Conservation (phyloP, 2,329 filamentous ascomycete species). For the Paecilomyces fulvus region DNA sequence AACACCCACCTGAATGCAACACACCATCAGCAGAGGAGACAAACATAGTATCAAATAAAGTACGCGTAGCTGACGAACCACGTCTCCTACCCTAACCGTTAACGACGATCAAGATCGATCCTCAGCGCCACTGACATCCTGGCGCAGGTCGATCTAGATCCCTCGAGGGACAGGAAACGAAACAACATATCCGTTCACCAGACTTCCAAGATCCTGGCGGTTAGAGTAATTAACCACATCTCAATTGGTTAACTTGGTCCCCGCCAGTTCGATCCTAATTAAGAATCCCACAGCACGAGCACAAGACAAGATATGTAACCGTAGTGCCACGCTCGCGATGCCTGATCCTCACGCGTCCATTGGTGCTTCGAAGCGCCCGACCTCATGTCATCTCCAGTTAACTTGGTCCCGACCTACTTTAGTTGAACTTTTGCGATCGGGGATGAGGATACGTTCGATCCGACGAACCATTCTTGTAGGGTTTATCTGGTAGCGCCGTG, state of each 20-base stretch:
- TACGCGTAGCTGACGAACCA: background rate
- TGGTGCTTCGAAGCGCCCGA: background rate
- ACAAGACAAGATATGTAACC: background rate
- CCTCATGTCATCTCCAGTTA: background rate
- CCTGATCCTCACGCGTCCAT: background rate
- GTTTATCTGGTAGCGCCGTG: background rate
- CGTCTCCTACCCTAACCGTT: background rate
- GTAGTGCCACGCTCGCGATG: background rate
- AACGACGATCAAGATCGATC: background rate
- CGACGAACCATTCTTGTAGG: background rate
- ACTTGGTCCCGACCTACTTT: background rate
- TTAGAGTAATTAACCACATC: background rate
- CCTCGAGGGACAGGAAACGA: background rate
- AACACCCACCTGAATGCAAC: background rate
- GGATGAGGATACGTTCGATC: too few species aligned
- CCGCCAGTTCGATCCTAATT: background rate
- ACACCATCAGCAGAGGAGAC: background rate
- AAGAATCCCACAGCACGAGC: background rate
- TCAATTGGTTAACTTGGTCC: background rate
- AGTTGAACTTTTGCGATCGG: too few species aligned
- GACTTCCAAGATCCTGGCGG: background rate
- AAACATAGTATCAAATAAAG: background rate
- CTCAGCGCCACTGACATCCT: background rate
- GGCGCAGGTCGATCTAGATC: background rate
- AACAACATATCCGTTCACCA: background rate